Percentiles rank a stretch among this genome's conserved stretches.
phyloP scores from a whole-genome alignment of 1,284 basidiomycete genomes.

The Marasmius tenuissimus region DNA sequence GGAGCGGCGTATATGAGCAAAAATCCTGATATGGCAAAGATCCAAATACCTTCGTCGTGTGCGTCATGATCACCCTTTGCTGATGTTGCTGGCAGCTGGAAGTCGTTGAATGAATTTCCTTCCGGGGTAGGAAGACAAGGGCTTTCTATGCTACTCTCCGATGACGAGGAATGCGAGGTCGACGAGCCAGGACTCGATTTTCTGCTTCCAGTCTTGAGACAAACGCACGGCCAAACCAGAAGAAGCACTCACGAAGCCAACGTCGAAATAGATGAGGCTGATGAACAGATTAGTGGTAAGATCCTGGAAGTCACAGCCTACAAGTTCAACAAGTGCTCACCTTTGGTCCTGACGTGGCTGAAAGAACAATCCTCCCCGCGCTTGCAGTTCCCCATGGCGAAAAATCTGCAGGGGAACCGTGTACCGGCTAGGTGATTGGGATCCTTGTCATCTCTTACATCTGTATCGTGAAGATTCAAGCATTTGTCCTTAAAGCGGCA shows the following conservation, averaged over 20 bases:
- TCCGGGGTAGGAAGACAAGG: too few relatives aligned
- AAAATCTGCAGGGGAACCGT: not conserved
- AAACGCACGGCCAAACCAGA: too few relatives aligned
- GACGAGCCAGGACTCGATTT: not conserved
- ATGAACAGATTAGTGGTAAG: not conserved
- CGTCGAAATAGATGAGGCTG: not conserved
- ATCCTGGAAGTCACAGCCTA: not conserved
- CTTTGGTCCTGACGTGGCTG: not conserved
- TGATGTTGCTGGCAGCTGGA: too few relatives aligned
- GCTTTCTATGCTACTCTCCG: too few relatives aligned
- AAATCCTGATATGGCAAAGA: too few relatives aligned
- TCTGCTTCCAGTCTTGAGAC: not conserved
- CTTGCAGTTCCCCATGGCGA: not conserved
- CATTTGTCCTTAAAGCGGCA: slow-evolving; percentile 7
- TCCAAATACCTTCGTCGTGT: too few relatives aligned
- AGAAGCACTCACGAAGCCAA: not conserved
- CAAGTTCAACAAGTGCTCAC: not conserved
- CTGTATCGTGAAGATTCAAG: slow-evolving; percentile 1
- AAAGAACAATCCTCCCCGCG: not conserved
- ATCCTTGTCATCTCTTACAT: not conserved
- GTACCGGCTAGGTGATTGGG: not conserved
- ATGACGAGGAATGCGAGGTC: not conserved
- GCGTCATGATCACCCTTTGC: too few relatives aligned
- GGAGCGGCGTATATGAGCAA: too few relatives aligned
- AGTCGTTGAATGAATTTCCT: too few relatives aligned